Percentiles rank a stretch among this genome's conserved stretches.
These are phyloP conservation scores for Moniliophthora roreri DNA, from an alignment of 1,284 basidiomycete species.

Conservation along the genomic window DNA sequence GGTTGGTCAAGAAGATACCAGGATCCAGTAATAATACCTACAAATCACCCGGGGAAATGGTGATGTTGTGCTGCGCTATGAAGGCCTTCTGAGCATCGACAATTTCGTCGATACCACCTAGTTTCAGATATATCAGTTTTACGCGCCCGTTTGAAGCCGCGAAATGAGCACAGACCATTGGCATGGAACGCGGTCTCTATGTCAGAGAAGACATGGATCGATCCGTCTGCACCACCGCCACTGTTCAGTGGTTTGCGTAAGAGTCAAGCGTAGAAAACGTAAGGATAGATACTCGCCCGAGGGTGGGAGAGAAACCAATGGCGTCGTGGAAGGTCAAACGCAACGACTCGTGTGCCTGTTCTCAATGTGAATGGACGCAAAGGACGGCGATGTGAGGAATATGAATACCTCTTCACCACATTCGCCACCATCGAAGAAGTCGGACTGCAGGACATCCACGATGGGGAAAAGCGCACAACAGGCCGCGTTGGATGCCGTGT, in stretches of 20 bases:
- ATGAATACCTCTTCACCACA: constrained; percentile 38
- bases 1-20: neutral
- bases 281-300: constrained; percentile 18
- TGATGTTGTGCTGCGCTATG: constrained; percentile 32
- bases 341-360: constrained; percentile 36
- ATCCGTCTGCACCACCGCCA: constrained; percentile 41
- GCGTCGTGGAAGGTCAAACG: constrained; percentile 47
- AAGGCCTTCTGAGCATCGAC: constrained; percentile 31
- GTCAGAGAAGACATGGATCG: constrained; percentile 34
- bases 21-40: constrained; percentile 17
- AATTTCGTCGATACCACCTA: constrained; percentile 35
- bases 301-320: constrained; percentile 35
- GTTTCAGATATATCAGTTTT: neutral
- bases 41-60: constrained; percentile 33
- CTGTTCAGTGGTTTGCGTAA: constrained; percentile 12
- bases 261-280: neutral
- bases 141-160: neutral
- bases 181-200: constrained; percentile 33
- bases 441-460: constrained; percentile 35
- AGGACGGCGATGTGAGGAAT: neutral
- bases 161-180: constrained; percentile 19
- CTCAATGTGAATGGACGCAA: neutral
- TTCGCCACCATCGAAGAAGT: constrained; percentile 38
- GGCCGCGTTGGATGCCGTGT: constrained; percentile 33
- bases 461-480: constrained; percentile 42